Percentiles rank a stretch among this genome's conserved stretches.
These are phyloP conservation scores for Geranium rotundifolium DNA, from an alignment of 345 rosid genomes.

Conservation along the genomic window DNA sequence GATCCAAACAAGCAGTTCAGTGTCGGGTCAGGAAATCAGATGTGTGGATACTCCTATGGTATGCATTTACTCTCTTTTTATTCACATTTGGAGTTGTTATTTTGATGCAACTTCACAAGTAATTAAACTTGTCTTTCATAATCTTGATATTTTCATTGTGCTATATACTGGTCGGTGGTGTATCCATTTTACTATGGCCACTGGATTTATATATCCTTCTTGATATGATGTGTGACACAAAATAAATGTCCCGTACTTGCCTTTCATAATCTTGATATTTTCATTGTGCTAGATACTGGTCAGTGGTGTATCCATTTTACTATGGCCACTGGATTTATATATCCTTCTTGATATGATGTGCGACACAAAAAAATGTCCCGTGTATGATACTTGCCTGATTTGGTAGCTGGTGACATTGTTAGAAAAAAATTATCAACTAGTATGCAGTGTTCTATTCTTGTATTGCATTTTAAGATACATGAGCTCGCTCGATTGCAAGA, in stretches of 20 bases:
- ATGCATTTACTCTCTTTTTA: not conserved
- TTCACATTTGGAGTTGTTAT: not conserved
- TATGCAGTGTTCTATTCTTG: too few relatives aligned
- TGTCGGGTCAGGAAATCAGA: conserved; percentile 24
- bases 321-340: too few relatives aligned
- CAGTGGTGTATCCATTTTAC: not conserved
- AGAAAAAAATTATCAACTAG: too few relatives aligned
- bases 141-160: not conserved
- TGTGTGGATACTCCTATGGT: conserved; percentile 19
- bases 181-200: not conserved
- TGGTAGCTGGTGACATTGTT: too few relatives aligned
- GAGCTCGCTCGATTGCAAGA: too few relatives aligned
- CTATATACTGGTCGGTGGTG: not conserved
- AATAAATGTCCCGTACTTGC: not conserved
- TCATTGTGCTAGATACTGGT: not conserved
- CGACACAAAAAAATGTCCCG: too few relatives aligned
- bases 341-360: too few relatives aligned
- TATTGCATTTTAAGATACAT: too few relatives aligned
- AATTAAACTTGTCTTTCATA: not conserved
- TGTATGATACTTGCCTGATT: not conserved
- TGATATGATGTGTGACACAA: too few relatives aligned
- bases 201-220: too few relatives aligned
- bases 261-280: not conserved
- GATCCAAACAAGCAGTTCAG: conserved; percentile 6
- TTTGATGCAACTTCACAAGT: not conserved